Evolutionary conservation across 352 stramenopile genomes (phyloP).

Genomic region (Chrysophaeum taylorii): DNA sequence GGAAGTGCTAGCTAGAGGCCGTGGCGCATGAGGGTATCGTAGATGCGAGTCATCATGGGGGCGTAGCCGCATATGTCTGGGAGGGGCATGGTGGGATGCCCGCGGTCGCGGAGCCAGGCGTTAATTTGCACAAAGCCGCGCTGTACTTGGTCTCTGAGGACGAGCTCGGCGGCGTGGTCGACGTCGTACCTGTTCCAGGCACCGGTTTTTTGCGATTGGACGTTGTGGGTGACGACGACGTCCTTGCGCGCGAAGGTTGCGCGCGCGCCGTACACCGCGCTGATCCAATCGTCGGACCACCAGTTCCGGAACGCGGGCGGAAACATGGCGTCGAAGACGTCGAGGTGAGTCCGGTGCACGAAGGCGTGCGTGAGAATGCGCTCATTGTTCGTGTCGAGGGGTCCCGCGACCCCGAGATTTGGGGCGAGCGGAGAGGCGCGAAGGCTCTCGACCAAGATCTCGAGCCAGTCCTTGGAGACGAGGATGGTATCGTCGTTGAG

Average conservation of each 20-base stretch:
- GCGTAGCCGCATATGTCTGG: conserved; percentile 32
- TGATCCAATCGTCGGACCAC: conserved; percentile 40
- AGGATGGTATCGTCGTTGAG: conserved; percentile 35
- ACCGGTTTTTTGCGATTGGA: conserved; percentile 28
- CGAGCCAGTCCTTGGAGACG: conserved; percentile 26
- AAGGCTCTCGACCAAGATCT: conserved; percentile 18
- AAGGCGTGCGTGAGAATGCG: conserved; percentile 35
- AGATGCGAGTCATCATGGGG: conserved; percentile 9
- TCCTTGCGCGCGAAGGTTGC: conserved; percentile 27
- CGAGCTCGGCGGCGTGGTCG: conserved; percentile 23
- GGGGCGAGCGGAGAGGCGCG: conserved; percentile 14
- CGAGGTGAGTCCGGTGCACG: conserved; percentile 26
- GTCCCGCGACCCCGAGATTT: conserved; percentile 32
- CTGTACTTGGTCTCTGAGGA: conserved; percentile 20
- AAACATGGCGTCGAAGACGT: conserved; percentile 30
- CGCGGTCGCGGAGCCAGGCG: conserved; percentile 24
- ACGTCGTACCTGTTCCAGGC: conserved; percentile 28
- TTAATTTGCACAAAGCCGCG: conserved; percentile 26
- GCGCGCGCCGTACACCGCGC: conserved; percentile 26
- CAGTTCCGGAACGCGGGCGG: conserved; percentile 31
- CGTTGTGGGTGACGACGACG: conserved; percentile 33
- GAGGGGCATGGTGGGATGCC: conserved; percentile 17
- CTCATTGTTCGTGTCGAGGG: conserved; percentile 29
- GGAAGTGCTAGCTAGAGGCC: too few species aligned
- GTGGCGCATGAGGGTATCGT: neutral